Percentiles rank a stretch among this genome's conserved stretches.
Conservation (phyloP, 345 rosid species). For the Trapa incisa region DNA sequence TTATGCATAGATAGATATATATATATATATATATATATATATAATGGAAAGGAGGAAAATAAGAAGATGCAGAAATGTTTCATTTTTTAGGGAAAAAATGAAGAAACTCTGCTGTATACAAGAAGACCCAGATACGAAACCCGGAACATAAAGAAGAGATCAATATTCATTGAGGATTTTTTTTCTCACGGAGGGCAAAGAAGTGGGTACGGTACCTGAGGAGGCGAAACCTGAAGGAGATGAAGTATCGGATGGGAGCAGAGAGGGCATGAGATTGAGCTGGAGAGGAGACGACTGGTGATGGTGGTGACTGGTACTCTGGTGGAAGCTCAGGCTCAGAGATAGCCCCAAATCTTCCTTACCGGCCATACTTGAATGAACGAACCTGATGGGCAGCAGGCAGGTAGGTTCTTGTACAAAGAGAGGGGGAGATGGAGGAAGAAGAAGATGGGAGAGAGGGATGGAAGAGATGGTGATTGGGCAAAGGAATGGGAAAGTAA, state of each 20-base stretch:
- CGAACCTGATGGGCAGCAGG: too few species aligned
- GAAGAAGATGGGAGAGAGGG: neutral
- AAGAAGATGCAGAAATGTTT: neutral
- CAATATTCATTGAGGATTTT: neutral
- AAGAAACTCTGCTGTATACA: neutral
- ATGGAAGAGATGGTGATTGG: neutral
- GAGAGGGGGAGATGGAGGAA: neutral
- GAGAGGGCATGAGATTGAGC: conserved; percentile 42
- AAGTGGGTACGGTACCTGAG: conserved; percentile 5
- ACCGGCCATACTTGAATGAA: conserved; percentile 25
- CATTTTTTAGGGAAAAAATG: neutral
- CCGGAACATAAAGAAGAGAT: neutral
- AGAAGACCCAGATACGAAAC: conserved; percentile 1
- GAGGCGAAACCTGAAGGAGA: conserved; percentile 22
- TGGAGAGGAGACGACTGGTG: conserved; percentile 19
- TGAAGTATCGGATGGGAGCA: conserved; percentile 25
- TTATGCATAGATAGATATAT: too few species aligned
- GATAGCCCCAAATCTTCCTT: conserved; percentile 81
- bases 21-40: too few species aligned
- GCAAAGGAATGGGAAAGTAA: conserved; percentile 4
- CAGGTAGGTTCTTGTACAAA: neutral
- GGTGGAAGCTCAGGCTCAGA: conserved; percentile 48
- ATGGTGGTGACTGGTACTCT: conserved; percentile 12
- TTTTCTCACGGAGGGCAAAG: neutral
- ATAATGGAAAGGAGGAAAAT: neutral